Percentiles rank a stretch among this genome's conserved stretches.
phyloP scores from a whole-genome alignment of 805 yeast species.

The Zygosaccharomyces gambellarensis region DNA sequence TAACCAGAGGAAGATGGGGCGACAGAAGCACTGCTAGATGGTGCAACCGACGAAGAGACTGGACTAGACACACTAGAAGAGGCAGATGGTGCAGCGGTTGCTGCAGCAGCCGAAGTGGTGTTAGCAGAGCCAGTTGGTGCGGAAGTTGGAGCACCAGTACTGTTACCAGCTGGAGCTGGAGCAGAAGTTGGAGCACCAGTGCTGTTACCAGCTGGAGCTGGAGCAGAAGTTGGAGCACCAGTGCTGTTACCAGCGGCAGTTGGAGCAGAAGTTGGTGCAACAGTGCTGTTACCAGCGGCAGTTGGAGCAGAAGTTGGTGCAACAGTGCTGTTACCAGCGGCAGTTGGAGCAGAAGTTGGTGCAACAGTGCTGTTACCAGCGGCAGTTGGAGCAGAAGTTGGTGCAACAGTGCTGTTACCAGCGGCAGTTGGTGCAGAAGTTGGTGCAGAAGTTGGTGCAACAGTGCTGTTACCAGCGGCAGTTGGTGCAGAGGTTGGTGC shows the following conservation, averaged over 20 bases:
- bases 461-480: constrained; percentile 61
- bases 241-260: constrained; percentile 45
- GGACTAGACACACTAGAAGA: constrained; percentile 12
- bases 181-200: neutral
- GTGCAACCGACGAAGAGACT: constrained; percentile 7
- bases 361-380: constrained; percentile 54
- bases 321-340: no score
- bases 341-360: constrained; percentile 44
- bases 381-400: constrained; percentile 11
- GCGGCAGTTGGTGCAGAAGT: constrained; percentile 10
- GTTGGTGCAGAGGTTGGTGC: neutral
- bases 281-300: constrained; percentile 11
- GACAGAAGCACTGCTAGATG: constrained; percentile 8
- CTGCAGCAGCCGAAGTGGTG: constrained; percentile 5
- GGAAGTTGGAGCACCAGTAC: constrained; percentile 72
- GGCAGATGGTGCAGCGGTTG: constrained; percentile 8
- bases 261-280: neutral
- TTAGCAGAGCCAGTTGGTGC: constrained; percentile 18
- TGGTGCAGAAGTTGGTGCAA: constrained; percentile 59
- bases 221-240: constrained; percentile 72
- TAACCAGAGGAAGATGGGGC: constrained; percentile 14
- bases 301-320: neutral
- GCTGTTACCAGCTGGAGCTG: neutral
- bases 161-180: constrained; percentile 47
- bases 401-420: constrained; percentile 17